Base-by-base conservation (phyloP, 257 asterid species). In the Solanum habrochaites region DNA sequence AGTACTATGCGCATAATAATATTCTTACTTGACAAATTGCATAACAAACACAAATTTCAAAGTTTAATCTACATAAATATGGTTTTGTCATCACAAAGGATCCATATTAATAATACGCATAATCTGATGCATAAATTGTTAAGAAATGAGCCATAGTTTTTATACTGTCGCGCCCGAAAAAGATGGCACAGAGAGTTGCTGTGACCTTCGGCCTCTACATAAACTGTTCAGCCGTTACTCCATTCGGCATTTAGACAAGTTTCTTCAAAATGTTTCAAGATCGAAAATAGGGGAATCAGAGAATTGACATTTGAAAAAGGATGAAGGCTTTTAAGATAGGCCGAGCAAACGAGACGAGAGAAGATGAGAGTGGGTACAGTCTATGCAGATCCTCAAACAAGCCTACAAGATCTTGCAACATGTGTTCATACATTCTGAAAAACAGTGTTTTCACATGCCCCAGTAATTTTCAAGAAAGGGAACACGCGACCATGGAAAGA, bases 321-420 rank as follows among this genome's bases (percentile, higher is more conserved):
- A 88, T 91, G 90, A 89, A 74, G 71, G 89, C 88, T 6, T 91
- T 93, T 66, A 25, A 66, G 88, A 23, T 74, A 9, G 93, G 93
- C 92, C 13, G 93, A 91, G 47, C 86, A 0, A 86, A 56, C 25
- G 64, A 69, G 91, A 52, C 62, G 11, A 86, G n/a, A 16, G 80
- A 25, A 8, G 87, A 91, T 64, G 85, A 75, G 67, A 18, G 27
- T 86, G n/a, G n/a, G n/a, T 90, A 45, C 88, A 87, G 43, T 83
- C n/a, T 64, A 74, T 91, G 95, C n/a, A n/a, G 94, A 49, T 90
- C n/a, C n/a, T n/a, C 35, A 64, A 67, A 11, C 92, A 90, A 83
- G 91, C n/a, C n/a, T 93, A 3, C 88, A 90, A 29, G 93, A 90
- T 18, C 86, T 85, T 32, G 89, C 92, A 2, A 2, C 86, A 90